Base-by-base conservation (phyloP, 2,329 filamentous ascomycete genomes). In the Trichothecium roseum region DNA sequence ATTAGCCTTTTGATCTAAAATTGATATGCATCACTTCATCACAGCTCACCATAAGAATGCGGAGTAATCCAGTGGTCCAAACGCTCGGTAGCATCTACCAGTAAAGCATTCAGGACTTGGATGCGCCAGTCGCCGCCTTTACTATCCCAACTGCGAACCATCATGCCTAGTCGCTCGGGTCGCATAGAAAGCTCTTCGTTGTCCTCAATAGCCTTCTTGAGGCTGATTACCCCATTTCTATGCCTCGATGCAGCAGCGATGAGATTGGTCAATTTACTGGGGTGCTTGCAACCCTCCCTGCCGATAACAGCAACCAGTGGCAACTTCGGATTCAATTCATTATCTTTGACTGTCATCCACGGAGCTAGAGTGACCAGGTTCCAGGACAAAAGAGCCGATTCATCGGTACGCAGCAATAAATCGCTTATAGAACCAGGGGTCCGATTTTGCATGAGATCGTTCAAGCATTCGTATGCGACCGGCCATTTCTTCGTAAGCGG, bases 331-430 rank as follows among this genome's bases (percentile, higher is more conserved):
- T 63, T 64, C 10, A 54, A 51, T 8, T 55, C 59, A 18, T 58
- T 50, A 42, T 60, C 52, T 42, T 60, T 38, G 7, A 69, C 44
- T 62, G 63, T 51, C 62, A 75, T 52, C 78, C 85, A 95, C 1
- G 88, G 88, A 12, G 75, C 69, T 17, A 93, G 56, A 5, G 85
- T 78, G 3, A 79, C 75, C 15, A 93, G 67, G 14, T 83, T 63
- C 87, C 88, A 95, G 6, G 81, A 73, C 30, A 81, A 63, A 53
- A 83, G 88, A n/a, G 59, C 53, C 14, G 81, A 80, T 34, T 84
- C 75, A 1, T 72, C 59, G 35, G 76, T 73, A 12, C 67, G 68
- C 8, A 87, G 57, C 2, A 93, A 66, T 2, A 67, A 49, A 18
- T 64, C 47, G 38, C 70, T 65, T 43, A 73, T 60, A 13, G 69